A percentile compares a stretch with the other conserved stretches of the same genome.
phyloP scores from a whole-genome alignment of 1,284 basidiomycete species.

The Trichosporon coremiiforme region DNA sequence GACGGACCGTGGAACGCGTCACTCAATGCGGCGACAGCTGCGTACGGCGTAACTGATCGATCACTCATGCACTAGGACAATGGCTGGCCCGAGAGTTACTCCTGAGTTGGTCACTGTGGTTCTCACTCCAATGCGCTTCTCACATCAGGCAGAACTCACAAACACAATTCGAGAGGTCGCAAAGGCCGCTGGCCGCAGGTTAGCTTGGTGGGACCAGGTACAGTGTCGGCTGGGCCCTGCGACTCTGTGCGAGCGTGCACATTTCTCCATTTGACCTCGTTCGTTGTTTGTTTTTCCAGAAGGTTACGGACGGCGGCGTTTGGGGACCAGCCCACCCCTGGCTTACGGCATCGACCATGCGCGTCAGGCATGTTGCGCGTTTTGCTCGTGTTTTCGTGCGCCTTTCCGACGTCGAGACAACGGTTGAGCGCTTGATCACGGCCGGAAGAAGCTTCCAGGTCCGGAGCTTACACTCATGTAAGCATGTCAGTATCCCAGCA shows the following conservation, averaged over 20 bases:
- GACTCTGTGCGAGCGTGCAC: not conserved
- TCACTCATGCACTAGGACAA: not conserved
- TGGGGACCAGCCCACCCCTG: not conserved
- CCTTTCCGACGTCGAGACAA: no score
- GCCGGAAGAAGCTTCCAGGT: no score
- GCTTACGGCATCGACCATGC: not conserved
- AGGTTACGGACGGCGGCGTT: not conserved
- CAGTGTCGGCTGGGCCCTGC: not conserved
- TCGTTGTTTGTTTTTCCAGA: not conserved
- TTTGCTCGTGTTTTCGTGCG: not conserved
- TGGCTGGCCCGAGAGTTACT: not conserved
- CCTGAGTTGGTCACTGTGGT: not conserved
- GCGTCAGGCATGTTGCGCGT: not conserved
- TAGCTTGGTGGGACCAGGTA: constrained; percentile 2
- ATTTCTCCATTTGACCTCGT: no score
- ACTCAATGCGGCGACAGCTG: not conserved
- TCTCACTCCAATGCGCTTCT: no score
- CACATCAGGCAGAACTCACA: no score
- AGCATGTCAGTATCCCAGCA: no score
- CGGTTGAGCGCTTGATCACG: no score
- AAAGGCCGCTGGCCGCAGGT: not conserved
- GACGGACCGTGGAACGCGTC: not conserved
- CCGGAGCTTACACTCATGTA: no score
- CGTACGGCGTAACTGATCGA: not conserved
- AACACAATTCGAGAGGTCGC: not conserved